Evolutionary conservation across 257 asterid genomes (phyloP), one percentile per base, ranked within the genome.

Genomic region (Mitragyna speciosa): DNA sequence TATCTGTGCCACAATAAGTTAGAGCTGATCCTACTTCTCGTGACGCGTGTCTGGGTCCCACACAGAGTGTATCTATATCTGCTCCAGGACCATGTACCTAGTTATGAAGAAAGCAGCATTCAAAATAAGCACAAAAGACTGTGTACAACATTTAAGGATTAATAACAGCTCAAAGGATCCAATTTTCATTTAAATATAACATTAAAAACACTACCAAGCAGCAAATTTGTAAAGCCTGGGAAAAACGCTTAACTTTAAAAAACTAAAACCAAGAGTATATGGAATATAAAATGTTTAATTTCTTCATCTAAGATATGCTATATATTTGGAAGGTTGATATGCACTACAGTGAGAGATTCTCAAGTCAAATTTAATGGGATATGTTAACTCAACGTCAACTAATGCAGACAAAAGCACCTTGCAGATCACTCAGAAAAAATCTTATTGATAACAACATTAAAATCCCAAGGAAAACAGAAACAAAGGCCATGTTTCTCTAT

Each of bases 21-120:
- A 70, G 10, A 26, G 33, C n/a, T 22, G 36, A 28, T 47, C 81
- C 51, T 83, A 85, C 88, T 67, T 85, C 88, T 72, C 88, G 80
- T 54, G 75, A 81, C 10, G 83, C 86, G 69, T 86, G 85, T 68
- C 85, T 78, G 41, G 87, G 89, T 63, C 89, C 89, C 36, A 86
- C 85, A 26, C 89, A 86, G 48, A 86, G 82, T 24, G 87, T 81
- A 54, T 86, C 89, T 43, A 86, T 83, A 56, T 86, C 89, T 39
- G 89, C 87, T 54, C 89, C 89, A 28, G 89, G 89, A 28, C 85
- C 87, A 75, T 86, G 89, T 43, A 86, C 89, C 89, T 86, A 58
- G 72, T 67, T 59, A 64, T 54, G 54, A 76, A 64, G 45, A 73
- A 75, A 73, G 39, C n/a, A 33, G 39, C 51, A 67, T 31, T 52